Conservation (phyloP, 768 basidiomycete species). For the Cubamyces sp. region DNA sequence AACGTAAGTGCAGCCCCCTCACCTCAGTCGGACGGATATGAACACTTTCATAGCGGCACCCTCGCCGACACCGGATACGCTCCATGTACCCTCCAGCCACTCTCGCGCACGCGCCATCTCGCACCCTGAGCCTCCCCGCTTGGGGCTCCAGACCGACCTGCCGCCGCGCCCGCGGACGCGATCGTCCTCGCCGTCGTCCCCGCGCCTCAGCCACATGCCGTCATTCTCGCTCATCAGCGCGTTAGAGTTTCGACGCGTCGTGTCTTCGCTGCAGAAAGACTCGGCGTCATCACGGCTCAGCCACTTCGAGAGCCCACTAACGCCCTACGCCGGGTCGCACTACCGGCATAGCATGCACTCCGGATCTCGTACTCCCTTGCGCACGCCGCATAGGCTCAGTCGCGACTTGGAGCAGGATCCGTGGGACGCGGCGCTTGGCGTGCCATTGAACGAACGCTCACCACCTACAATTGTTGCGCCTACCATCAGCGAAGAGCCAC, state of each 20-base stretch:
- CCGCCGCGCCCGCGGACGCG: constrained; percentile 49
- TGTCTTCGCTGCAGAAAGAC: constrained; percentile 76
- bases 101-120: constrained; percentile 44
- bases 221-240: constrained; percentile 94
- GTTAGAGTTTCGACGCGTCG: constrained; percentile 92
- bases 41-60: constrained; percentile 6
- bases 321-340: constrained; percentile 51
- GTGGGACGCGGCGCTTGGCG: constrained; percentile 55
- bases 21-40: too few relatives aligned
- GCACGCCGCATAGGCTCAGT: constrained; percentile 2
- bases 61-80: constrained; percentile 35
- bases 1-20: constrained; percentile 47
- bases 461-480: constrained; percentile 38
- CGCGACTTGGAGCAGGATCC: constrained; percentile 42
- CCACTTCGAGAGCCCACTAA: constrained; percentile 67
- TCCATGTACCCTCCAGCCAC: constrained; percentile 26
- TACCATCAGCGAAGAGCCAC: constrained; percentile 24
- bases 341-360: constrained; percentile 35
- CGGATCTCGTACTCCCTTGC: constrained; percentile 37
- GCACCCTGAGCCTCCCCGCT: constrained; percentile 41
- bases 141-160: constrained; percentile 42
- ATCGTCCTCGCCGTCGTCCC: constrained; percentile 52
- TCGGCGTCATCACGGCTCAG: constrained; percentile 60
- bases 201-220: constrained; percentile 58
- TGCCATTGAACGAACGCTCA: constrained; percentile 58